Evolutionary conservation across 805 yeast species (phyloP).

Genomic region (Lachancea sp.): DNA sequence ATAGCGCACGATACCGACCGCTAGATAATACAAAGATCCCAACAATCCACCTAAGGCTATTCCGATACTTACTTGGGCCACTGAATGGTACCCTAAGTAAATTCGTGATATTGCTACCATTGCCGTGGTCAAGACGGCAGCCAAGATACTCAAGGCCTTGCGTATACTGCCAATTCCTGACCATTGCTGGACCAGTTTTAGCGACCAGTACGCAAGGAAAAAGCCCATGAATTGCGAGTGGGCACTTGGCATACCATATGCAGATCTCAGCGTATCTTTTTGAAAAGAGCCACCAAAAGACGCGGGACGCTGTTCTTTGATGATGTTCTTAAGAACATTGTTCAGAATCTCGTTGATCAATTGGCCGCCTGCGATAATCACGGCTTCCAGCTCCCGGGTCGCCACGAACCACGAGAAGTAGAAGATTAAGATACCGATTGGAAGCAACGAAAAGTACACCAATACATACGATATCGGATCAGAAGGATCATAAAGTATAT

Average conservation of each 20-base stretch:
- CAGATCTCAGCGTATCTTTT: slow-evolving; percentile 41
- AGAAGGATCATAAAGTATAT: slow-evolving; percentile 66
- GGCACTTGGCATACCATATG: slow-evolving; percentile 96
- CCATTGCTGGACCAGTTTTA: slow-evolving; percentile 42
- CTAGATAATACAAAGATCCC: slow-evolving; percentile 53
- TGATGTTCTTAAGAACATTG: slow-evolving; percentile 52
- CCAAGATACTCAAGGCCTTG: slow-evolving; percentile 29
- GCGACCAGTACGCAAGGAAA: slow-evolving; percentile 50
- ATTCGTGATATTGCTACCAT: slow-evolving; percentile 65
- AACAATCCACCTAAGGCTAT: slow-evolving; percentile 50
- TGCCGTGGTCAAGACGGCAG: slow-evolving; percentile 26
- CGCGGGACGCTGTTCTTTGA: slow-evolving; percentile 73
- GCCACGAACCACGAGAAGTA: slow-evolving; percentile 78
- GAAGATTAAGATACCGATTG: slow-evolving; percentile 70
- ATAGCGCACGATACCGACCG: slow-evolving; percentile 51
- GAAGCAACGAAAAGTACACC: slow-evolving; percentile 74
- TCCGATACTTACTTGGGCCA: slow-evolving; percentile 71
- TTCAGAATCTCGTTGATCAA: slow-evolving; percentile 69
- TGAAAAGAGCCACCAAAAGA: slow-evolving; percentile 32
- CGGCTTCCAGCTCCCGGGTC: slow-evolving; percentile 80
- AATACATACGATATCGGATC: slow-evolving; percentile 53
- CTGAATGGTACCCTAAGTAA: slow-evolving; percentile 70
- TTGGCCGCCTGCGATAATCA: slow-evolving; percentile 80
- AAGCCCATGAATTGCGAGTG: slow-evolving; percentile 95
- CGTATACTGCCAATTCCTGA: slow-evolving; percentile 28